Percentiles rank a stretch among this genome's conserved stretches.
phyloP scores from a whole-genome alignment of 805 yeast species.

The Candida ovalis region DNA sequence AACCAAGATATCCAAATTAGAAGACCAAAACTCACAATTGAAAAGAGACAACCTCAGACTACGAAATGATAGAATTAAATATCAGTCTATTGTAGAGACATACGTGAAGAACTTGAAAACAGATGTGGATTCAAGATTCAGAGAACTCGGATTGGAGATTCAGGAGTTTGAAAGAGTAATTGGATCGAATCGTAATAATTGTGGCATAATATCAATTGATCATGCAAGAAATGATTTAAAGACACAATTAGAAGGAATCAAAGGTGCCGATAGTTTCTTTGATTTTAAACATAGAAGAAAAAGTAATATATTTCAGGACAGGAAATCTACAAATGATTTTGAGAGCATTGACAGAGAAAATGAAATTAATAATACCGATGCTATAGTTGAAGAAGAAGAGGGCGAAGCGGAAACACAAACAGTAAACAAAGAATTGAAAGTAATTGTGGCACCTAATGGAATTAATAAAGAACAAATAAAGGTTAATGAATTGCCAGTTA shows the following conservation, averaged over 20 bases:
- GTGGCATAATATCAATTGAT: neutral
- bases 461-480: too few relatives aligned
- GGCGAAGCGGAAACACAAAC: neutral
- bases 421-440: neutral
- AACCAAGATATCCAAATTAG: slow-evolving; percentile 50
- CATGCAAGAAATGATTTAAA: neutral
- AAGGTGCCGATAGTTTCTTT: neutral
- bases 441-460: too few relatives aligned
- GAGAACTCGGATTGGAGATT: slow-evolving; percentile 10
- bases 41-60: slow-evolving; percentile 26
- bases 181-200: slow-evolving; percentile 2
- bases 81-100: slow-evolving; percentile 9
- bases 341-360: neutral
- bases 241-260: too few relatives aligned
- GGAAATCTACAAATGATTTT: neutral
- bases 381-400: neutral
- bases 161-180: slow-evolving; percentile 10
- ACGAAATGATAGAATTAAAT: slow-evolving; percentile 20
- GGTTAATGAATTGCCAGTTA: too few relatives aligned
- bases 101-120: slow-evolving; percentile 8
- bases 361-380: neutral
- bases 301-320: neutral
- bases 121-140: slow-evolving; percentile 10
- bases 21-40: slow-evolving; percentile 35
- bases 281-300: neutral